Evolutionary conservation across 2,329 filamentous ascomycete species (phyloP), one percentile per base, ranked within the genome.

Genomic region (Xylaria sp.): DNA sequence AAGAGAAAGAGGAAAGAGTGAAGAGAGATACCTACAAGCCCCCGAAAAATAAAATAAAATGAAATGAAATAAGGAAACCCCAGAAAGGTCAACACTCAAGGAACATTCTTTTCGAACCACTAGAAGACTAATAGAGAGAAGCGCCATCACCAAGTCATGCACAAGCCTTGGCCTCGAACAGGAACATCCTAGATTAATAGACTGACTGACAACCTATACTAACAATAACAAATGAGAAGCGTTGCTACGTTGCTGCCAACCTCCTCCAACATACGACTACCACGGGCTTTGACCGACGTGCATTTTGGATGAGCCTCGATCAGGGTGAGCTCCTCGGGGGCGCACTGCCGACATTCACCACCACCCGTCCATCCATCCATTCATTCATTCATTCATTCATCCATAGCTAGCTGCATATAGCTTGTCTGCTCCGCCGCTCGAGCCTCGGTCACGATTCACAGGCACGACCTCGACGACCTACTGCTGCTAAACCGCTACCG

Each of bases 251-350:
- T 59, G 42, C 53, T 28, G 46, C 59, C 48, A 49, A 49, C 48
- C 48, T 60, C 48, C 48, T 60, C 64, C 40, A 63, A 53, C 58
- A 53, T 48, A 26, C 56, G 40, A 59, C 23, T 23, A 23, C 23
- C 23, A 23, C 61, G n/a, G 57, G 51, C 56, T n/a, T 56, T 26
- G 17, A 44, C 62, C 46, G 38, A 48, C 57, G 17, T 54, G 49
- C 59, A 40, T 63, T 57, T 68, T 71, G 68, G 70, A 72, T 72
- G 70, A 67, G 46, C 58, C 53, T 67, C 63, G 56, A 68, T 36
- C 65, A 65, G 60, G 63, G 65, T 62, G 68, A 72, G 70, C 70
- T 72, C 70, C 70, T 71, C 62, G 49, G 70, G 70, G 70, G 70
- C 67, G 68, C 65, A 58, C 59, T 71, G 63, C 59, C 63, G 46